Evolutionary conservation across 345 rosid genomes (phyloP), one percentile per base, ranked within the genome.

Genomic region (Syzygium jambos): DNA sequence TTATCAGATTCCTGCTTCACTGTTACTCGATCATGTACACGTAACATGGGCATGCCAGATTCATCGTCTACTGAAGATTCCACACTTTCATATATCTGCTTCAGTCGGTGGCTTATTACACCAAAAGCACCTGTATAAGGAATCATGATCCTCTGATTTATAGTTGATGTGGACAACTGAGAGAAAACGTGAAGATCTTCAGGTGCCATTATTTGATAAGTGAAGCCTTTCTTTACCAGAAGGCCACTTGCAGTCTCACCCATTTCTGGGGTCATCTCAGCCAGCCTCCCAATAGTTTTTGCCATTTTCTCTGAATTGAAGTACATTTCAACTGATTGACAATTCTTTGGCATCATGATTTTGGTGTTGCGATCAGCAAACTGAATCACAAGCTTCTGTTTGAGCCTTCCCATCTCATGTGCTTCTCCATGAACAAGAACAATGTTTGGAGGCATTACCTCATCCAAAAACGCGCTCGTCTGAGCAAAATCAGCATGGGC

Each of bases 401-500:
- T 96, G 53, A 97, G 98, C 93, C 98, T 93, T 85, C 95, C 96
- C 99, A 97, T 97, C 89, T 97, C 97, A 78, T 92, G 94, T 68
- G 98, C 96, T 92, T 95, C 98, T 63, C 99, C 99, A 85, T 97
- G 98, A 85, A 97, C 98, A 87, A 97, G 98, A 86, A 97, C 91
- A 84, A 97, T 95, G 91, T 96, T 97, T 8, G 99, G 98, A 91
- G 98, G 99, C 95, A 93, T 93, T 52, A 96, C 96, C 91, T 97
- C 99, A 85, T 91, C 96, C 92, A 97, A 90, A 89, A 97, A 97
- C 9, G 98, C 93, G 89, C 99, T 97, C 11, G 99, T 97, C 95
- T 97, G 98, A n/a, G 98, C 98, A 84, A 94, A 97, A 91, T 97
- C 99, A 2, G 98, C 98, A 63, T 97, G 98, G 84, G 99, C 99